Evolutionary conservation across 306 rosid genomes (phyloP), one percentile per base, ranked within the genome.

Genomic region (Inga laurina): DNA sequence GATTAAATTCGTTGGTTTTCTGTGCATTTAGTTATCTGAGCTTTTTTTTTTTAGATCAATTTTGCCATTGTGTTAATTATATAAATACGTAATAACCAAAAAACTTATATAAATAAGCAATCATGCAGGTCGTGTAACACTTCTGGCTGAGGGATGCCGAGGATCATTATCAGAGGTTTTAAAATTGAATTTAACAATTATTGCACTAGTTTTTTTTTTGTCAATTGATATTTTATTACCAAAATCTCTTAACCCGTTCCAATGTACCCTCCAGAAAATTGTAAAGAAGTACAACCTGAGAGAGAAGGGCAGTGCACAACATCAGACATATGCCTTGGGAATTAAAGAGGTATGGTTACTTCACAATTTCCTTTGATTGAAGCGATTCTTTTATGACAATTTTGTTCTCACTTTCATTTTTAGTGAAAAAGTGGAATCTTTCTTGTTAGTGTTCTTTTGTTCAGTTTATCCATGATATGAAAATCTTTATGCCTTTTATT

Each of bases 271-370:
- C 71, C 93, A 95, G 99, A 86, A 86, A 87, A 84, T 95, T 78
- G 84, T 95, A 77, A 82, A 89, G 84, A 91, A 88, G 74, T 92
- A 89, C 90, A 87, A 83, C 84, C 90, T 96, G 86, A 93, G 98
- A 85, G 92, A 87, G 86, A 96, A 89, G 88, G 94, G 89, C 51
- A 81, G 89, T 43, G 91, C 92, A 66, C 93, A 93, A 83, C 98
- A 96, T 87, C 99, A 96, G 88, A 96, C 99, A 32, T 96, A 91
- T 87, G 99, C 97, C 73, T 88, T 96, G 88, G 99, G 99, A 82
- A 92, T 96, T 70, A 96, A 96, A 89, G 98, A 93, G 94, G 97
- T 92, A 83, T 18, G 14, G 72, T 77, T 64, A 82, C 56, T 67
- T 66, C 27, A 24, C 69, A 54, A 39, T 16, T 83, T 76, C 30